phyloP scores from a whole-genome alignment of 306 rosid genomes.

The Rosa chinensis region DNA sequence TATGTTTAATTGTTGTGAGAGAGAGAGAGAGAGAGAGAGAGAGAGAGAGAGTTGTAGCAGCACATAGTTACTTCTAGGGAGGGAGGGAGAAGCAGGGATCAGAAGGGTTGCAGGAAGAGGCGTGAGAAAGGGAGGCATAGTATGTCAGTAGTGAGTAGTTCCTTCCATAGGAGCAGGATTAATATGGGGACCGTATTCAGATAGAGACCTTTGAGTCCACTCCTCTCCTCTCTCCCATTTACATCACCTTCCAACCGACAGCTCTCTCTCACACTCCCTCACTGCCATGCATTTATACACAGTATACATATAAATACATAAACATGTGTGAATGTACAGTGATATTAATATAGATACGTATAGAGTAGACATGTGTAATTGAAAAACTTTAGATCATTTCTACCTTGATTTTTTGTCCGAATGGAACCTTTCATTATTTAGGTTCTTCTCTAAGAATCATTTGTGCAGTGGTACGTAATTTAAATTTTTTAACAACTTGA shows the following conservation, averaged over 20 bases:
- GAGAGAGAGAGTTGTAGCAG: neutral
- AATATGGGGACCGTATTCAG: conserved; percentile 51
- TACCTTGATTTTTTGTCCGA: neutral
- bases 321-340: neutral
- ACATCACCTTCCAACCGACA: conserved; percentile 38
- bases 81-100: conserved; percentile 22
- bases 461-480: neutral
- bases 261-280: conserved; percentile 7
- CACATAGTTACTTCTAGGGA: neutral
- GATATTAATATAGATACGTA: neutral
- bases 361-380: neutral
- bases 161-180: conserved; percentile 44
- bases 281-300: neutral
- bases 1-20: conserved; percentile 33
- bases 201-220: conserved; percentile 54
- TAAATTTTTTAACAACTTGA: neutral
- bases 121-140: conserved; percentile 76
- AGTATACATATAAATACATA: neutral
- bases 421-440: neutral
- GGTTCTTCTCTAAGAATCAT: neutral
- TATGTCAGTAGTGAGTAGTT: conserved; percentile 44
- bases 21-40: conserved; percentile 26
- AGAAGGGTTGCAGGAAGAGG: conserved; percentile 42
- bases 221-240: conserved; percentile 29
- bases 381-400: neutral